Evolutionary conservation across 1,284 basidiomycete species (phyloP).

Genomic region (Ceratobasidium sp.): DNA sequence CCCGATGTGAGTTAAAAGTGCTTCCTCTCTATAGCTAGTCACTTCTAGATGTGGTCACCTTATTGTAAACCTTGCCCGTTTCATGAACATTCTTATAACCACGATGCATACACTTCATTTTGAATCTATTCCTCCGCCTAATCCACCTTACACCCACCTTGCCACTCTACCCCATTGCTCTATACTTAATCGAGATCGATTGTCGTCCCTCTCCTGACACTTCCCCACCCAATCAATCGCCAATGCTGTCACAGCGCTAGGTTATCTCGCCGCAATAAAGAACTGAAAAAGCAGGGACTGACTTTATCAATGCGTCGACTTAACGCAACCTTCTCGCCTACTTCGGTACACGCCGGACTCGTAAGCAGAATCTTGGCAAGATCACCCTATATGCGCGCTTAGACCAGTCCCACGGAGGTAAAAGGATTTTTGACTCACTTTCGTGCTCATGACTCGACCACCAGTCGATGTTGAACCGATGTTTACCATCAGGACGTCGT

Average conservation of each 20-base stretch:
- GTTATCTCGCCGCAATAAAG: neutral
- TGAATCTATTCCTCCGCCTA: too few relatives aligned
- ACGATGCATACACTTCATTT: too few relatives aligned
- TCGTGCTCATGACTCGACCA: slow-evolving; percentile 91
- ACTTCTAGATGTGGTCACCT: too few relatives aligned
- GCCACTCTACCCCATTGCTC: neutral
- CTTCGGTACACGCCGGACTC: slow-evolving; percentile 92
- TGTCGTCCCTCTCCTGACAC: slow-evolving; percentile 70
- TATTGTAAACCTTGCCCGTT: too few relatives aligned
- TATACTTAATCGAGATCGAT: slow-evolving; percentile 58
- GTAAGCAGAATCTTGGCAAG: slow-evolving; percentile 93
- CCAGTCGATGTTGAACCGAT: slow-evolving; percentile 96
- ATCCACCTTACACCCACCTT: too few relatives aligned
- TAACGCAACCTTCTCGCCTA: slow-evolving; percentile 95
- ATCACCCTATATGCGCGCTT: slow-evolving; percentile 68
- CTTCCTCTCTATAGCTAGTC: too few relatives aligned
- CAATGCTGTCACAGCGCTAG: slow-evolving; percentile 63
- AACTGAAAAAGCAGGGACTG: slow-evolving; percentile 61
- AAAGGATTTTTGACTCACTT: slow-evolving; percentile 56
- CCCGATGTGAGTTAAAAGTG: too few relatives aligned
- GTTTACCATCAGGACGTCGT: slow-evolving; percentile 94
- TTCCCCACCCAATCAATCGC: slow-evolving; percentile 84
- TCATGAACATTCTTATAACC: too few relatives aligned
- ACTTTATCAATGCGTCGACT: slow-evolving; percentile 97
- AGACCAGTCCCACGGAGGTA: too few relatives aligned